These are phyloP conservation scores for Xylariales sp. DNA, from an alignment of 2,329 filamentous ascomycete genomes.

Conservation along the genomic window DNA sequence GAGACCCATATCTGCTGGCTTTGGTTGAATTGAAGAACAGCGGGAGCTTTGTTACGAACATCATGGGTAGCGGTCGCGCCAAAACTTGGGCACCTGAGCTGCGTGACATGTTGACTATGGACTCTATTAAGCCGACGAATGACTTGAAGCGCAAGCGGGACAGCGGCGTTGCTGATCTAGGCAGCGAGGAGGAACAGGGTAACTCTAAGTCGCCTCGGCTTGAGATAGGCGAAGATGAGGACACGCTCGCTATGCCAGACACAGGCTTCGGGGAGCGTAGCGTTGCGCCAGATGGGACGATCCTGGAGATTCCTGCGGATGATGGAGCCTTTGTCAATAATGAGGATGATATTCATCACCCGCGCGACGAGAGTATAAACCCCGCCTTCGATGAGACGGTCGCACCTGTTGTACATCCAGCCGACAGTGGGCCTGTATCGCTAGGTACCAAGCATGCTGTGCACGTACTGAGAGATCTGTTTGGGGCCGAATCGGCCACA, in stretches of 20 bases:
- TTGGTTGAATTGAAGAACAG: slow-evolving; percentile 92
- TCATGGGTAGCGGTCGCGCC: slow-evolving; percentile 83
- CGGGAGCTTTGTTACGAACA: slow-evolving; percentile 87
- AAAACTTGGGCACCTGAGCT: slow-evolving; percentile 91
- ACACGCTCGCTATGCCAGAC: slow-evolving; percentile 60
- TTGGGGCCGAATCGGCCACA: slow-evolving; percentile 77
- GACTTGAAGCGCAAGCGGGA: slow-evolving; percentile 96
- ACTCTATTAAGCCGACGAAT: slow-evolving; percentile 78
- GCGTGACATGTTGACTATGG: slow-evolving; percentile 88
- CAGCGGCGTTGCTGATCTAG: slow-evolving; percentile 84
- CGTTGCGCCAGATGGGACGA: slow-evolving; percentile 69
- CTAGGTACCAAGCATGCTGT: slow-evolving; percentile 95
- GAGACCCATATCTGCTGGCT: slow-evolving; percentile 86
- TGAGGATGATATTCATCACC: slow-evolving; percentile 61
- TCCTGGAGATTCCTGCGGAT: slow-evolving; percentile 73
- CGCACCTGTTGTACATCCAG: slow-evolving; percentile 79
- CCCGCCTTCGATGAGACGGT: slow-evolving; percentile 84
- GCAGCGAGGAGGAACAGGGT: slow-evolving; percentile 71
- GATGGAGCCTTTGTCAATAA: slow-evolving; percentile 55
- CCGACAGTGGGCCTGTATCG: slow-evolving; percentile 87
- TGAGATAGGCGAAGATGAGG: slow-evolving; percentile 75
- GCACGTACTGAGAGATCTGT: slow-evolving; percentile 89
- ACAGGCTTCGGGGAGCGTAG: slow-evolving; percentile 65
- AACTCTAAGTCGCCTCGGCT: slow-evolving; percentile 76
- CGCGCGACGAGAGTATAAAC: slow-evolving; percentile 58